Percentiles rank a stretch among this genome's conserved stretches.
phyloP scores from a whole-genome alignment of 2,329 filamentous ascomycete species.

The Pseudogymnoascus sp. region DNA sequence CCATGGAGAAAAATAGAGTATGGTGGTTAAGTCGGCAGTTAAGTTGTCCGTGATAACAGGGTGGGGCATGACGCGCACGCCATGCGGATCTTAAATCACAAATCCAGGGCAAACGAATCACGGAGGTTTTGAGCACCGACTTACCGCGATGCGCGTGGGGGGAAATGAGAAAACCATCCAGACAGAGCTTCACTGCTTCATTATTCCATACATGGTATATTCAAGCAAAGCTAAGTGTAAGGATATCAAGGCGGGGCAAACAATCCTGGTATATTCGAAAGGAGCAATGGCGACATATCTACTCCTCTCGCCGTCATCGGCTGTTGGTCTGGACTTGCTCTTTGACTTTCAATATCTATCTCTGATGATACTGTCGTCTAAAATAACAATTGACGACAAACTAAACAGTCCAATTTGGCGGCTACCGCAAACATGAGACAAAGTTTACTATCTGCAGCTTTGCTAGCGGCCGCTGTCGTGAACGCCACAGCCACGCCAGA shows the following conservation, averaged over 20 bases:
- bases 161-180: neutral
- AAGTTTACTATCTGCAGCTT: slow-evolving; percentile 14
- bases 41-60: neutral
- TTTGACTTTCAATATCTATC: neutral
- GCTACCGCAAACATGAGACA: neutral
- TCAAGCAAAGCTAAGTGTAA: neutral
- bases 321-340: neutral
- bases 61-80: neutral
- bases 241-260: neutral
- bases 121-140: neutral
- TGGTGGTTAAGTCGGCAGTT: neutral
- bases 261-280: neutral
- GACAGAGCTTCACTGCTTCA: neutral
- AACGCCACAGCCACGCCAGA: slow-evolving; percentile 14
- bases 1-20: neutral
- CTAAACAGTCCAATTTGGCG: neutral
- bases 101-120: neutral
- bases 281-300: neutral
- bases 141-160: neutral
- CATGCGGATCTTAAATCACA: neutral
- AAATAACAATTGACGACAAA: neutral
- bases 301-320: neutral
- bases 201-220: neutral
- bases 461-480: slow-evolving; percentile 11
- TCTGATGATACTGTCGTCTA: neutral